Percentiles rank a stretch among this genome's conserved stretches.
Evolutionary conservation across 2,329 filamentous ascomycete genomes (phyloP).

Genomic region (Achaetomium macrosporum): DNA sequence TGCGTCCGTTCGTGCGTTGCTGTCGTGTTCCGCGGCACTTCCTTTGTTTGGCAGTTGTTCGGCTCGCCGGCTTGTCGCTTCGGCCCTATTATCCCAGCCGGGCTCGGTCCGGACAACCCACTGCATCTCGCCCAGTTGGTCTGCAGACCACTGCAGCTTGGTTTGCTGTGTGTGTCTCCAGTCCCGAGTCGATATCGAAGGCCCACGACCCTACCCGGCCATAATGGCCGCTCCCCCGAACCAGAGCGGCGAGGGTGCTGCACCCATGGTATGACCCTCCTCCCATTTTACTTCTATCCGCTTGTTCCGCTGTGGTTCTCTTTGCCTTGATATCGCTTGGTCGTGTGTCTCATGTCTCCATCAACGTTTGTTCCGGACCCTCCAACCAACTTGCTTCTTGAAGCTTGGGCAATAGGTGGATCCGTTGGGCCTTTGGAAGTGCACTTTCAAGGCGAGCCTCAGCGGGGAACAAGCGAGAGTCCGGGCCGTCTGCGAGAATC

Average conservation of each 20-base stretch:
- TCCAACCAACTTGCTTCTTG: background rate
- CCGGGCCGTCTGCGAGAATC: background rate
- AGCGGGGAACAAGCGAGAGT: background rate
- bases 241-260: conserved; percentile 22
- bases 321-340: background rate
- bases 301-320: conserved; percentile 1
- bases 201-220: background rate
- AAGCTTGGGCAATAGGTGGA: background rate
- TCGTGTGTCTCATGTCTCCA: background rate
- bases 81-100: conserved; percentile 20
- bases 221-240: conserved; percentile 23
- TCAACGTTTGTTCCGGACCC: too few species aligned
- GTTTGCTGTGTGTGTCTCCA: conserved; percentile 7
- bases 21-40: background rate
- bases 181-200: background rate
- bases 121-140: conserved; percentile 11
- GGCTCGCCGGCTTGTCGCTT: conserved; percentile 13
- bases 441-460: background rate
- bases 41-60: background rate
- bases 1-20: conserved; percentile 4
- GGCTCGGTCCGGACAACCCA: conserved; percentile 1
- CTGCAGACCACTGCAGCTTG: conserved; percentile 1
- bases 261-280: conserved; percentile 20
- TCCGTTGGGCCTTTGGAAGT: background rate
- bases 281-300: too few species aligned